Evolutionary conservation across 2,329 filamentous ascomycete species (phyloP).

Genomic region (Ophiostoma pallidulum): DNA sequence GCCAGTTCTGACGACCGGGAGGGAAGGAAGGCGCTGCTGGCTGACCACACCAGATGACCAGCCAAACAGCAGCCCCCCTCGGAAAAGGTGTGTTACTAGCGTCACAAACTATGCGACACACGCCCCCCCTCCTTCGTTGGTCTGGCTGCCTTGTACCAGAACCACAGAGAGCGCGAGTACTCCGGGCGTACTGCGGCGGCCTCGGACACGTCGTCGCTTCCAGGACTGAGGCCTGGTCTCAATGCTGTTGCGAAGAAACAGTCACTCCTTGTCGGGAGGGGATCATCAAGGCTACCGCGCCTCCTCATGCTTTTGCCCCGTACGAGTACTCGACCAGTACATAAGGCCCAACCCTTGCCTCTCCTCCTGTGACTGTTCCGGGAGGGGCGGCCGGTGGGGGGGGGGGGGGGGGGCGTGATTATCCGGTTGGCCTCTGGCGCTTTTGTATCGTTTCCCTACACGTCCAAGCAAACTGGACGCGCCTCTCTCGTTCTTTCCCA

Average conservation of each 20-base stretch:
- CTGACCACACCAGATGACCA: constrained; percentile 6
- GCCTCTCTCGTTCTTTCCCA: not conserved
- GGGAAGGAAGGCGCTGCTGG: not conserved
- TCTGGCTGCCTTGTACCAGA: not conserved
- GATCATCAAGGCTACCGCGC: too few relatives aligned
- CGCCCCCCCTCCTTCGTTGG: not conserved
- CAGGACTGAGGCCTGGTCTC: not conserved
- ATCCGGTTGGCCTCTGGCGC: not conserved
- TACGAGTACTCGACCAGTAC: not conserved
- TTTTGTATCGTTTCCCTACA: not conserved
- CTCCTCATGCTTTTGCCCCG: not conserved
- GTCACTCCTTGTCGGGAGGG: too few relatives aligned
- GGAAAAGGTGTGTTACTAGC: not conserved
- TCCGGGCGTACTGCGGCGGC: not conserved
- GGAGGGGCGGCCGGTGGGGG: too few relatives aligned
- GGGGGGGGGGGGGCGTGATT: not conserved
- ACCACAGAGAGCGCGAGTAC: not conserved
- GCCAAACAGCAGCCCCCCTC: not conserved
- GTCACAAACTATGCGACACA: not conserved
- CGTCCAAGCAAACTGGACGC: not conserved
- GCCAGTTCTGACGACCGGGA: not conserved
- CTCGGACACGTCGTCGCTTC: not conserved
- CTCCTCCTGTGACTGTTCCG: constrained; percentile 1
- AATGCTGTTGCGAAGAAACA: not conserved
- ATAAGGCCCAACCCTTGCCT: not conserved